Evolutionary conservation across 805 yeast species (phyloP).

Genomic region (Barnettozyma sucrosica): DNA sequence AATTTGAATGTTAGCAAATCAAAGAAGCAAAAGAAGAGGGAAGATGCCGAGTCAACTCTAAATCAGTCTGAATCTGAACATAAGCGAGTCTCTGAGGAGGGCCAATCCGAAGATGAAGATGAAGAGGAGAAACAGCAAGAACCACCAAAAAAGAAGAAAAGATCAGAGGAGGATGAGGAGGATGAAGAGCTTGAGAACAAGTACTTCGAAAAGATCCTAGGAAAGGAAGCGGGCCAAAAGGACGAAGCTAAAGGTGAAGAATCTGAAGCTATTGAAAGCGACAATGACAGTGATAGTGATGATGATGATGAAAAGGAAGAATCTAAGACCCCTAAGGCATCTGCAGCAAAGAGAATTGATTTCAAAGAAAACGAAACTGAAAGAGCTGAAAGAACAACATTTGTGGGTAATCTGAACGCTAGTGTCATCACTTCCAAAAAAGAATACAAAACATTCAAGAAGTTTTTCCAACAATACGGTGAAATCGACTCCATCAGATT

Average conservation of each 20-base stretch:
- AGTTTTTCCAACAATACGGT: constrained; percentile 40
- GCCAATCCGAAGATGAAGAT: constrained; percentile 22
- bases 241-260: constrained; percentile 25
- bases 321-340: constrained; percentile 12
- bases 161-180: constrained; percentile 27
- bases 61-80: constrained; percentile 9
- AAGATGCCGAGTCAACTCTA: constrained; percentile 13
- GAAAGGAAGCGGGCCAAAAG: constrained; percentile 25
- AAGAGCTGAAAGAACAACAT: constrained; percentile 79
- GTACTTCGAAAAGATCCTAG: constrained; percentile 46
- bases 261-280: constrained; percentile 16
- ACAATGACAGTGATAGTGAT: constrained; percentile 23
- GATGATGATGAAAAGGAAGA: constrained; percentile 25
- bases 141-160: constrained; percentile 16
- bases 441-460: constrained; percentile 57
- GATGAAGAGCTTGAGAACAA: constrained; percentile 46
- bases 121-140: constrained; percentile 13
- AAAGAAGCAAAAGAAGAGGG: constrained; percentile 2
- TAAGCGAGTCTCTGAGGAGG: constrained; percentile 16
- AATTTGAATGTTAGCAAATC: constrained; percentile 13
- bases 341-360: constrained; percentile 40
- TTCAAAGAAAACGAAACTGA: constrained; percentile 66
- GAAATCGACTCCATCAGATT: constrained; percentile 72
- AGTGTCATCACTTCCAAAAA: constrained; percentile 59
- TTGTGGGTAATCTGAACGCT: constrained; percentile 79